A percentile compares a stretch with the other conserved stretches of the same genome.
Conservation (phyloP, 2,329 filamentous ascomycete species). For the Lasiodiplodia citricola region DNA sequence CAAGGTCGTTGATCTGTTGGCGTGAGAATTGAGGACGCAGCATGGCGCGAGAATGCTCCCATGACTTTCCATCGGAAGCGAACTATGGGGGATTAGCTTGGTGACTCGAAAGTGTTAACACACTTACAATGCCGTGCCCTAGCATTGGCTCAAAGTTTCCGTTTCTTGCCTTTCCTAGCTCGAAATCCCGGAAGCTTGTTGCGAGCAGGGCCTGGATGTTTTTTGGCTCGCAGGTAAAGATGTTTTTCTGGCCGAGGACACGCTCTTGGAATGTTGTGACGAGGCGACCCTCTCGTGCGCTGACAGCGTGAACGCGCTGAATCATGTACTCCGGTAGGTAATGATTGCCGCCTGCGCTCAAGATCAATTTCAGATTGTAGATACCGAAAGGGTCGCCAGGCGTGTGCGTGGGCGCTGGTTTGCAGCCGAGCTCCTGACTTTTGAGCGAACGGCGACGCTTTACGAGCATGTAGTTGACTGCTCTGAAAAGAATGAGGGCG, state of each 20-base stretch:
- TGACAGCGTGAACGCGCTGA: constrained; percentile 35
- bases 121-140: constrained; percentile 45
- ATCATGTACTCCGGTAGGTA: constrained; percentile 38
- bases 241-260: constrained; percentile 46
- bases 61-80: constrained; percentile 51
- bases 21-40: constrained; percentile 61
- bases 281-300: constrained; percentile 30
- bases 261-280: constrained; percentile 41
- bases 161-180: constrained; percentile 39
- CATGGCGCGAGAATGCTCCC: constrained; percentile 47
- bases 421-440: constrained; percentile 51
- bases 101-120: too few relatives aligned
- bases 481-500: constrained; percentile 42
- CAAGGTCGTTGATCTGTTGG: constrained; percentile 58
- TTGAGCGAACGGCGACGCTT: constrained; percentile 44
- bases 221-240: constrained; percentile 53
- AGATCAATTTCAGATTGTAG: constrained; percentile 53
- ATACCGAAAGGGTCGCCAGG: constrained; percentile 60
- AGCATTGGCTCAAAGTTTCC: constrained; percentile 46
- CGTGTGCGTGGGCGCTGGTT: constrained; percentile 49
- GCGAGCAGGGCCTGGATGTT: constrained; percentile 55
- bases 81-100: constrained; percentile 34
- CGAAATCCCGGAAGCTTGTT: constrained; percentile 54
- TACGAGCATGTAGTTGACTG: constrained; percentile 40
- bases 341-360: constrained; percentile 43